These are phyloP conservation scores for Simplicillium aogashimaense DNA, from an alignment of 2,329 filamentous ascomycete species.

Conservation along the genomic window DNA sequence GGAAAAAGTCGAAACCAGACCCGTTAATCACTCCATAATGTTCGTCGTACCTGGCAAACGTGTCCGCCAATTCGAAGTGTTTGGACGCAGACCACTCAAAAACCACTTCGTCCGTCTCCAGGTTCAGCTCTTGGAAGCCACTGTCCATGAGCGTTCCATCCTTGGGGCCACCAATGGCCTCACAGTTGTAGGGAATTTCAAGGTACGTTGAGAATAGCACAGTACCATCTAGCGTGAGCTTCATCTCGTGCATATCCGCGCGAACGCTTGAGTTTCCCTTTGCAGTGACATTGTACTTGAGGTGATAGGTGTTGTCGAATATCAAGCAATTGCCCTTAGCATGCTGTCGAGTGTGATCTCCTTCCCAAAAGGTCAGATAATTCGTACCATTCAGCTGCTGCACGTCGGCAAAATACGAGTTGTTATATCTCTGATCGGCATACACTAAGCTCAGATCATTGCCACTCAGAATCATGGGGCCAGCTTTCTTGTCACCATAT, in stretches of 20 bases:
- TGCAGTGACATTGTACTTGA: conserved; percentile 26
- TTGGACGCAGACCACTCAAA: conserved; percentile 26
- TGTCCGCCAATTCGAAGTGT: conserved; percentile 16
- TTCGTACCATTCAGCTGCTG: conserved; percentile 18
- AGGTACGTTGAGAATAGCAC: conserved; percentile 32
- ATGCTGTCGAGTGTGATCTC: conserved; percentile 13
- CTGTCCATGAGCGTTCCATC: conserved; percentile 21
- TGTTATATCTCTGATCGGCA: conserved; percentile 21
- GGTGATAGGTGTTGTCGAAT: conserved; percentile 23
- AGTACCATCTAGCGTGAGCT: conserved; percentile 27
- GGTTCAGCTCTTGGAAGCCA: conserved; percentile 28
- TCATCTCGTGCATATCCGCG: conserved; percentile 31
- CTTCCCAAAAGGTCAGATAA: conserved; percentile 26
- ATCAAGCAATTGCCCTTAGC: conserved; percentile 20
- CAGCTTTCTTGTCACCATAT: conserved; percentile 13
- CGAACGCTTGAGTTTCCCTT: conserved; percentile 19
- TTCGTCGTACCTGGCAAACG: conserved; percentile 15
- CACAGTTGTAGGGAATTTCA: conserved; percentile 18
- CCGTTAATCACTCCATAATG: conserved; percentile 18
- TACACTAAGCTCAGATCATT: conserved; percentile 26
- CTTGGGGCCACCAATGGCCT: conserved; percentile 17
- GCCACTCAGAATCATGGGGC: conserved; percentile 23
- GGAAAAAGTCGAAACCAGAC: conserved; percentile 24
- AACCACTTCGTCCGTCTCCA: conserved; percentile 22
- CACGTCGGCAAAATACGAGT: conserved; percentile 15